Conservation (phyloP, 2,329 filamentous ascomycete genomes). For the Phialocephala subalpina region DNA sequence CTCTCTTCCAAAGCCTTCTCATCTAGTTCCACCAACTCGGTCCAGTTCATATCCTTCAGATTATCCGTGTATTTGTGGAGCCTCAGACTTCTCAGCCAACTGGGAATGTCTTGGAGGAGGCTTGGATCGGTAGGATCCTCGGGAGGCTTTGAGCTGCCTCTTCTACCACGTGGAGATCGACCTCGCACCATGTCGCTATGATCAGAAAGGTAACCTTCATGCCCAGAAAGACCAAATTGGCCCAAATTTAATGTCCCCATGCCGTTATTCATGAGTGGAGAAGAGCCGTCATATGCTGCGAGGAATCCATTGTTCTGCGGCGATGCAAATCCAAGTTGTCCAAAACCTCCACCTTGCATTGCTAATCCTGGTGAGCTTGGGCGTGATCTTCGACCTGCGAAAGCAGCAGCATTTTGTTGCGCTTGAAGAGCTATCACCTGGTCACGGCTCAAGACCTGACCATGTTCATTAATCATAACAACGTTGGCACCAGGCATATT, state of each 20-base stretch:
- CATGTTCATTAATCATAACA: constrained; percentile 94
- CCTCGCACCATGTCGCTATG: constrained; percentile 92
- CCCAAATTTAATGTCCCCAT: constrained; percentile 76
- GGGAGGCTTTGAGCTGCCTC: constrained; percentile 95
- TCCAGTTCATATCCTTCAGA: constrained; percentile 96
- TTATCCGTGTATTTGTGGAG: constrained; percentile 99
- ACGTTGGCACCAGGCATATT: constrained; percentile 77
- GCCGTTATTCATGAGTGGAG: constrained; percentile 74
- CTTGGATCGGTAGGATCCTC: constrained; percentile 95
- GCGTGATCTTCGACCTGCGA: constrained; percentile 78
- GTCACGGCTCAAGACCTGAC: constrained; percentile 85
- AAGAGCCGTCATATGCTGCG: constrained; percentile 81
- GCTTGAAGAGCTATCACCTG: constrained; percentile 85
- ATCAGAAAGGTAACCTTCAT: constrained; percentile 91
- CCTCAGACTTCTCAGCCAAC: constrained; percentile 92
- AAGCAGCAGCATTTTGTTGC: constrained; percentile 61
- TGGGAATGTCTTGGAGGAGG: constrained; percentile 92
- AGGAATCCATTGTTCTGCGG: constrained; percentile 96
- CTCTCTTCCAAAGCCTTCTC: constrained; percentile 92
- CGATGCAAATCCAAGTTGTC: constrained; percentile 77
- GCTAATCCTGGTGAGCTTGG: constrained; percentile 89
- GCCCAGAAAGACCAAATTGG: constrained; percentile 73
- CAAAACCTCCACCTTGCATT: constrained; percentile 73
- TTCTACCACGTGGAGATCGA: constrained; percentile 87
- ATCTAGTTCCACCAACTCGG: constrained; percentile 88